Percentiles rank a stretch among this genome's conserved stretches.
Evolutionary conservation across 192 early-diverging fungal genomes (phyloP).

Genomic region (Coemansia sp.): DNA sequence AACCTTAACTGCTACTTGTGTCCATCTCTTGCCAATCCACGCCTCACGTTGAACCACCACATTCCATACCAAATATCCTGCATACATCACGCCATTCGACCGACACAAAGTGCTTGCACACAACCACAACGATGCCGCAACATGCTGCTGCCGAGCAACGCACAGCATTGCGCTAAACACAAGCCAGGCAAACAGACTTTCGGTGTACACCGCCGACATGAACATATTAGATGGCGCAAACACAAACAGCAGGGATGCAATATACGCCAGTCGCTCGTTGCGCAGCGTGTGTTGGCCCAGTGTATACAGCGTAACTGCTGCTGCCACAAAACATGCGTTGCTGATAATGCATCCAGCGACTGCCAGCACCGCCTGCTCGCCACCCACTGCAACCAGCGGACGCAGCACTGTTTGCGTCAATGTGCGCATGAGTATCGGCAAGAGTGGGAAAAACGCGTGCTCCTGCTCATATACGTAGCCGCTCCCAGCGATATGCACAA

Average conservation of each 20-base stretch:
- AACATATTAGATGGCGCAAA: conserved; percentile 80
- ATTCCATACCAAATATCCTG: conserved; percentile 82
- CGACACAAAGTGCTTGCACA: conserved; percentile 61
- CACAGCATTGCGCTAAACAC: conserved; percentile 77
- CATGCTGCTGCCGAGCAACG: conserved; percentile 44
- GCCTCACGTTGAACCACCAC: conserved; percentile 41
- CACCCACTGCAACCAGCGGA: conserved; percentile 41
- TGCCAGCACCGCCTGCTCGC: conserved; percentile 49
- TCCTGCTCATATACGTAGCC: conserved; percentile 88
- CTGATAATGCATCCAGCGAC: conserved; percentile 70
- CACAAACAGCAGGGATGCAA: conserved; percentile 70
- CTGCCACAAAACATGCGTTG: conserved; percentile 73
- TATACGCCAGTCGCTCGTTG: conserved; percentile 60
- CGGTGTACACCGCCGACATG: conserved; percentile 86
- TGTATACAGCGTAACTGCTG: conserved; percentile 71
- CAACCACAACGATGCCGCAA: conserved; percentile 67
- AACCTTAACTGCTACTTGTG: background rate
- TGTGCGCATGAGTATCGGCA: conserved; percentile 65
- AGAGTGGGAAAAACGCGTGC: conserved; percentile 84
- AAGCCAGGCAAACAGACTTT: conserved; percentile 78
- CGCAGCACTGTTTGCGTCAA: conserved; percentile 18
- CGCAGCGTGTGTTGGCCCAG: conserved; percentile 50
- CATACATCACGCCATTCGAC: conserved; percentile 78
- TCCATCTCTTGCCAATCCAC: background rate
- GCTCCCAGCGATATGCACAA: conserved; percentile 70